Percentiles rank a stretch among this genome's conserved stretches.
Conservation (phyloP, 495 filamentous ascomycete species). For the Physcia stellaris region DNA sequence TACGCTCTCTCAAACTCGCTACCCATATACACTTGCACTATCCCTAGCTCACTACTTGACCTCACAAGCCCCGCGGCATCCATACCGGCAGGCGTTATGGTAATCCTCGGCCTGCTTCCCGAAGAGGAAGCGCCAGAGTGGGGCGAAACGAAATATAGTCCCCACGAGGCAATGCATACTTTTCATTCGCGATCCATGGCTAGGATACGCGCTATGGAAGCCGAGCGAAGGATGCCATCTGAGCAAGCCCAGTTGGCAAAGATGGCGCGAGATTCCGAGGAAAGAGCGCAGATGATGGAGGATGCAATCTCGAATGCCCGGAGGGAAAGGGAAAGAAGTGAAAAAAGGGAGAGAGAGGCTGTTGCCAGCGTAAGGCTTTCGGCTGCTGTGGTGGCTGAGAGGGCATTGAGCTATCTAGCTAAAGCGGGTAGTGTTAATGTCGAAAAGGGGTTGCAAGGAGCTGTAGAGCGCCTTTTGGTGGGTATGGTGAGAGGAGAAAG, state of each 20-base stretch:
- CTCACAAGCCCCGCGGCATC: background rate
- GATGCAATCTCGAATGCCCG: constrained; percentile 22
- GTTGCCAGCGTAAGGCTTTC: constrained; percentile 43
- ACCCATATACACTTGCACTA: constrained; percentile 1
- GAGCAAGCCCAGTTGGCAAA: constrained; percentile 30
- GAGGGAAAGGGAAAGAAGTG: constrained; percentile 24
- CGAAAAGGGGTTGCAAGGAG: constrained; percentile 18
- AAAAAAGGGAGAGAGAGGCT: constrained; percentile 35
- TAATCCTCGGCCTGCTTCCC: constrained; percentile 36
- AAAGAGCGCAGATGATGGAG: constrained; percentile 5
- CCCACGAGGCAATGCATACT: constrained; percentile 24
- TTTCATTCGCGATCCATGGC: constrained; percentile 22
- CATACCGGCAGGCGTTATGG: constrained; percentile 49
- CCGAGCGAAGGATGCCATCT: constrained; percentile 32
- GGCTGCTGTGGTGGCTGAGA: constrained; percentile 33
- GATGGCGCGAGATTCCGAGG: constrained; percentile 3
- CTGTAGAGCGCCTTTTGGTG: constrained; percentile 36
- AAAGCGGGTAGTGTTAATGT: constrained; percentile 16
- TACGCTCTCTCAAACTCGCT: constrained; percentile 6
- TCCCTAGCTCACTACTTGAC: background rate
- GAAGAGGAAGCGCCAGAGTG: constrained; percentile 42
- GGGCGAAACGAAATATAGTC: constrained; percentile 29
- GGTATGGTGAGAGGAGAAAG: constrained; percentile 39
- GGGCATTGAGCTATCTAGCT: constrained; percentile 33
- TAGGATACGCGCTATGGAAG: constrained; percentile 24